phyloP scores from a whole-genome alignment of 2,329 filamentous ascomycete genomes.

The Tricladium varicosporioides region DNA sequence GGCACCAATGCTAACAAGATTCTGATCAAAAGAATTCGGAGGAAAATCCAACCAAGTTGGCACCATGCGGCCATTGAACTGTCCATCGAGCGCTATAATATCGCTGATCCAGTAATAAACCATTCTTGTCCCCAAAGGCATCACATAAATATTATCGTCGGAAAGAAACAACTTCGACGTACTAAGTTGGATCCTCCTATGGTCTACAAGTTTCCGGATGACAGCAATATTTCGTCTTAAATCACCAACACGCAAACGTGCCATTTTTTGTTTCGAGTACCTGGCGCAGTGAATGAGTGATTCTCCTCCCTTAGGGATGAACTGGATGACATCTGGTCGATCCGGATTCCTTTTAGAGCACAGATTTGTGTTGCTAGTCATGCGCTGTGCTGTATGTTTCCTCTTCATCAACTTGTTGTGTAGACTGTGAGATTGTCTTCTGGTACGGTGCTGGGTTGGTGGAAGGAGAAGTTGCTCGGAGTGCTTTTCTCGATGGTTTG shows the following conservation, averaged over 20 bases:
- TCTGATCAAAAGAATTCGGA: not conserved
- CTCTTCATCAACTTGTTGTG: no score
- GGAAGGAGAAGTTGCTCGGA: no score
- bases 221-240: not conserved
- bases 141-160: not conserved
- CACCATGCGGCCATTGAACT: not conserved
- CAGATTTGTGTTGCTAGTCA: no score
- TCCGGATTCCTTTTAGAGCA: no score
- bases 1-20: not conserved
- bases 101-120: not conserved
- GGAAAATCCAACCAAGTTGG: not conserved
- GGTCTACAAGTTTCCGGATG: not conserved
- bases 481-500: no score
- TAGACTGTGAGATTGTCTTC: no score
- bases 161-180: not conserved
- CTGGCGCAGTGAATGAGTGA: not conserved
- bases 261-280: not conserved
- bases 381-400: no score
- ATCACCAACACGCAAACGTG: not conserved
- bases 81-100: not conserved
- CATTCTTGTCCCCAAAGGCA: not conserved
- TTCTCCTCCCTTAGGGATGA: not conserved
- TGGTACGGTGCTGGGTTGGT: no score
- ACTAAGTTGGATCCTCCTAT: not conserved
- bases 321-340: not conserved